These are phyloP conservation scores for Coniferiporia sulphurascens DNA, from an alignment of 1,284 basidiomycete genomes.

Conservation along the genomic window DNA sequence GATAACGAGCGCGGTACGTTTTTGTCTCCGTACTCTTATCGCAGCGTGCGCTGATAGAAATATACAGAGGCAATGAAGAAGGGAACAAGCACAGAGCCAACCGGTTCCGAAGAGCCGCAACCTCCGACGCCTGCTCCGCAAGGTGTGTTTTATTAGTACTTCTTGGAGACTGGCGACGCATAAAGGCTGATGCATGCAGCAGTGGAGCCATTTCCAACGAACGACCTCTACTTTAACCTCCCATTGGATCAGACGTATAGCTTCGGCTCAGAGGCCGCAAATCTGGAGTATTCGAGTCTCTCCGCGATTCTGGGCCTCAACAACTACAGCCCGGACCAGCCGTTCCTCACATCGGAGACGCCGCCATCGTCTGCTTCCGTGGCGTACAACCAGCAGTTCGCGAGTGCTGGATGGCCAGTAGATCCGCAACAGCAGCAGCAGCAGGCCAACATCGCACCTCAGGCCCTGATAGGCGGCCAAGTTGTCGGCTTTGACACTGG, in stretches of 20 bases:
- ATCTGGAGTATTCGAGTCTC: slow-evolving; percentile 88
- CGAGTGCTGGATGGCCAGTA: slow-evolving; percentile 43
- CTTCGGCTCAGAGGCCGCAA: slow-evolving; percentile 84
- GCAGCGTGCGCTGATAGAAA: neutral
- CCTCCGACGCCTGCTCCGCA: slow-evolving; percentile 7
- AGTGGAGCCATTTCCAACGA: slow-evolving; percentile 48
- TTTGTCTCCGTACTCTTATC: neutral
- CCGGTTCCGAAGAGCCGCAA: slow-evolving; percentile 5
- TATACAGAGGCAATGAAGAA: slow-evolving; percentile 18
- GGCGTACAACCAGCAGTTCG: slow-evolving; percentile 27
- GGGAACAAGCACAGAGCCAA: slow-evolving; percentile 1
- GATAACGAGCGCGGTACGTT: slow-evolving; percentile 79
- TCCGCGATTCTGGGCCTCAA: slow-evolving; percentile 81
- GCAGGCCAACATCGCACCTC: slow-evolving; percentile 20
- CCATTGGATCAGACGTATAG: slow-evolving; percentile 59
- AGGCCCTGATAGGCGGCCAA: slow-evolving; percentile 14
- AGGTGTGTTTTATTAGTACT: slow-evolving; percentile 3
- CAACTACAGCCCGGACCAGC: slow-evolving; percentile 45
- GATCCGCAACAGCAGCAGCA: slow-evolving; percentile 32
- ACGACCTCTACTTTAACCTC: slow-evolving; percentile 57
- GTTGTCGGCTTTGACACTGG: slow-evolving; percentile 24
- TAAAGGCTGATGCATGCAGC: slow-evolving; percentile 2
- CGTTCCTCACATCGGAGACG: slow-evolving; percentile 39
- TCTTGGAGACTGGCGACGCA: neutral
- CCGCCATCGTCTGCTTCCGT: slow-evolving; percentile 21